Base-by-base conservation (phyloP, 345 rosid genomes). In the Eucalyptus guilfoylei region DNA sequence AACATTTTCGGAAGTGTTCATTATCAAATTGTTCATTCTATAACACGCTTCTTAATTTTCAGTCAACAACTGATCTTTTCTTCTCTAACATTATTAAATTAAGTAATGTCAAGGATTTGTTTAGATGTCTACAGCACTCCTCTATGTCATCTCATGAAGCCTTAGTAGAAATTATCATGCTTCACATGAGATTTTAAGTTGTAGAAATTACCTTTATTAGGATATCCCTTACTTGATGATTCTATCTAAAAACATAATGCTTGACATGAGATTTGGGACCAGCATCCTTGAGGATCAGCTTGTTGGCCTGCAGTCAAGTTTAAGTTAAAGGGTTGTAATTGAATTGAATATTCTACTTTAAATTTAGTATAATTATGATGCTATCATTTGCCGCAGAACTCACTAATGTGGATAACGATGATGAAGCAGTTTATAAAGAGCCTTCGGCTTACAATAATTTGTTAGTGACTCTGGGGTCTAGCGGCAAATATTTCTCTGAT, bases 401-500 rank as follows among this genome's bases (percentile, higher is more conserved):
- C 44, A 72, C 72, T 21, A 91, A 88, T 83, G 89, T 48, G 54
- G 93, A 87, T 49, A 49, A 91, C 4, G 94, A 93, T 89, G 90
- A 90, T 88, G 28, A 90, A 54, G 87, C 72, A 40, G 76, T 89
- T 87, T 89, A 89, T 89, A 93, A 91, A 86, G 94, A 95, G 89
- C 92, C 93, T 6, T 92, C 95, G 6, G 49, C 86, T 9, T 95
- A 95, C 86, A 91, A 95, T 67, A 91, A 87, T 88, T 91, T 95
- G 91, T 85, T 95, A 76, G 91, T 67, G 88, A 93, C 93, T 87
- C 93, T 96, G n/a, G 91, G 92, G 87, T 93, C 96, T 10, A 88
- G 92, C 28, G 89, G 93, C 91, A 92, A 91, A 87, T 88, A 92
- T 91, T 88, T 92, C 88, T 93, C 94, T 11, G 91, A 92, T 92